Base-by-base conservation (phyloP, 2,329 filamentous ascomycete species). In the Rutstroemia sp. region DNA sequence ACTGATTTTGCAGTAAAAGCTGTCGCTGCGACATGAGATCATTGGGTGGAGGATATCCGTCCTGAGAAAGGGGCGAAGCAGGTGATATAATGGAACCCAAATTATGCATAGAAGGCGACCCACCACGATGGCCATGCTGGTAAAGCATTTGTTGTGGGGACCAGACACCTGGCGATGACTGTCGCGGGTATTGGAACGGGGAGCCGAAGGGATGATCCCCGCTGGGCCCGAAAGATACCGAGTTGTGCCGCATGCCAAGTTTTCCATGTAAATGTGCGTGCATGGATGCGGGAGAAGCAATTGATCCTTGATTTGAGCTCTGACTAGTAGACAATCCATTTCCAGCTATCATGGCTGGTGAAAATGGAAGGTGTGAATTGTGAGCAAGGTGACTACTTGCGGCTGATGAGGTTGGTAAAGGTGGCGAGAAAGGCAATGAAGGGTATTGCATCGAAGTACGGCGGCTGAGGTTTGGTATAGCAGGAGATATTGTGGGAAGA, bases 371-470 rank as follows among this genome's bases (percentile, higher is more conserved):
- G 80, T 81, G 57, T 81, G 75, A 47, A 49, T 49, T 54, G 23
- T 78, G 74, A 63, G 76, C 72, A 37, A 76, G 72, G 47, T 83
- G 83, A 60, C 83, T 87, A 72, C 89, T 92, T 34, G 82, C 83
- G 12, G 85, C 87, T 30, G 91, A 95, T 0, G 84, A 85, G 0
- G 89, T 84, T 19, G 88, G 88, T 25, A 95, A 73, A 1, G 91
- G 89, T 9, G 92, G 91, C 21, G 92, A 95, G 67, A 92, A 91
- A 5, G 89, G 83, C 51, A 92, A 75, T 6, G 85, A 80, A 5
- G 88, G 87, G 67, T 89, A 89, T 63, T 88, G 85, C 46, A 82
- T 83, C 8, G 89, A 91, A 21, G 83, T 76, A 65, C 88, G 86
- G 57, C 86, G 77, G 65, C 83, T 65, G 62, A 86, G 75, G 51